Evolutionary conservation across 352 stramenopile species (phyloP).

Genomic region (Pythium biforme): DNA sequence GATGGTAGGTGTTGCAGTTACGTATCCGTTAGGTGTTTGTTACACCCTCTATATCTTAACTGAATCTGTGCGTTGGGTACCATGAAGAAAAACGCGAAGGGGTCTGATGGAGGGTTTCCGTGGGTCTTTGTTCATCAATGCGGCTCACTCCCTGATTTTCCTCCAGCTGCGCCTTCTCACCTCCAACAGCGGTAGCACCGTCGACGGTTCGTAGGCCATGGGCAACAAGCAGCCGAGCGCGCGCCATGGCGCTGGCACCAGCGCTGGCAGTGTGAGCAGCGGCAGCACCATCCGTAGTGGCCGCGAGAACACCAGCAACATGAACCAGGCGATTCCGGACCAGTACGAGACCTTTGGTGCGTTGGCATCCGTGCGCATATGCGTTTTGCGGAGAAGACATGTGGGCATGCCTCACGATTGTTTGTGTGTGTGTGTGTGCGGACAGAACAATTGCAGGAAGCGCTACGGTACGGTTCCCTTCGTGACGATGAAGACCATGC

Average conservation of each 20-base stretch:
- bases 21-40: background rate
- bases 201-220: background rate
- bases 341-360: conserved; percentile 64
- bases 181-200: no score
- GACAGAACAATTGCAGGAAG: conserved; percentile 62
- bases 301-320: conserved; percentile 17
- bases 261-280: background rate
- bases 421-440: conserved; percentile 6
- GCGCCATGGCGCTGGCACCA: background rate
- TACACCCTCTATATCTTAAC: background rate
- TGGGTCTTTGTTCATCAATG: no score
- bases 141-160: no score
- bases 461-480: no score
- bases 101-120: no score
- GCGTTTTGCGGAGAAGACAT: background rate
- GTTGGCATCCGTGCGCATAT: background rate
- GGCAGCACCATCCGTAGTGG: background rate
- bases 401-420: no score
- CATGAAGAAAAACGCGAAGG: no score
- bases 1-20: background rate
- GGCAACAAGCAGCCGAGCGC: conserved; percentile 5
- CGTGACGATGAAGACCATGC: no score
- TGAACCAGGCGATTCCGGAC: conserved; percentile 50
- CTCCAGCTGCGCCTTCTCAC: no score
- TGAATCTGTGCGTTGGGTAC: background rate